Base-by-base conservation (phyloP, 768 basidiomycete genomes). In the Chiua virens region DNA sequence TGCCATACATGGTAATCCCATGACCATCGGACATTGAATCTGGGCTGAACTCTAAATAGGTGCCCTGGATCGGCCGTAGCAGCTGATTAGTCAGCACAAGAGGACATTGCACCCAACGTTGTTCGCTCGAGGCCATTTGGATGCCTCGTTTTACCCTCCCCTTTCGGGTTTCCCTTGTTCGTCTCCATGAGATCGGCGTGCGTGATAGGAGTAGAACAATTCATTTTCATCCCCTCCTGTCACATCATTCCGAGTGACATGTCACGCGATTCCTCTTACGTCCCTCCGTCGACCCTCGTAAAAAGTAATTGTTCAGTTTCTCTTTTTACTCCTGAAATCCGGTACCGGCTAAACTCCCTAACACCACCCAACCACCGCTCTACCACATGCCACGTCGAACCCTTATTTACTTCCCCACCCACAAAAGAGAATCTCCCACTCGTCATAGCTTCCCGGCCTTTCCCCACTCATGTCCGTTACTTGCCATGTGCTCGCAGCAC, bases 1-100 rank as follows among this genome's bases (percentile, higher is more conserved):
- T 63, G 1, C 68, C 52, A 42, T 48, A 58, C 20, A 2, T 3
- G 45, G 51, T 13, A 4, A 39, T 27, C 60, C 6, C 54, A 40
- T 55, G 65, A 54, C 40, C 23, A 23, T 49, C 63, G 55, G 69
- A 49, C 55, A 57, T 38, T 67, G 35, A 66, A 71, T 61, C 64
- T 55, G 35, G 25, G 60, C 58, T 54, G 49, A 67, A 64, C 62
- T 68, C 3, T 56, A 57, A 54, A 43, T 34, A 41, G 17, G 42
- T 32, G 41, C 53, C 50, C 47, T 49, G 48, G 46, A 45, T 52
- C 53, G 45, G 42, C 30, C 10, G 36, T n/a, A 32, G 38, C 17
- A 25, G 15, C 6, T 10, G 10, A 35, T 45, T 38, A 47, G 37
- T 47, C 34, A 34, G 15, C 34, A 8, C 15, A 34, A 17, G 7